Evolutionary conservation across 768 basidiomycete species (phyloP), one percentile per base, ranked within the genome.

Genomic region (Wakefieldia striispora): DNA sequence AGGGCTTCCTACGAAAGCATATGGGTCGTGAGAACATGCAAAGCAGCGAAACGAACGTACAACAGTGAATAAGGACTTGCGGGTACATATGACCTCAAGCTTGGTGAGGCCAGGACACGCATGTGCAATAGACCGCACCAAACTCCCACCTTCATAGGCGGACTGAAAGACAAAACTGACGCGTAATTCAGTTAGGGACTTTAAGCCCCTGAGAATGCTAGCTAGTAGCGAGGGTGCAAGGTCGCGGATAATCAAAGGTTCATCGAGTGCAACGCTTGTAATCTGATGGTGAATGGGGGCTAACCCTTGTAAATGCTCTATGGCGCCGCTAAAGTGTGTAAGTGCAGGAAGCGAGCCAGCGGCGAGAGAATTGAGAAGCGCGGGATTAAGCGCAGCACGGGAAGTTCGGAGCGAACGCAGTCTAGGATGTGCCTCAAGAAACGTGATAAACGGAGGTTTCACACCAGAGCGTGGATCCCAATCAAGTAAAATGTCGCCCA

Each of bases 1-100:
- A 90, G 81, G 4, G 60, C 53, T 29, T 63, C 63, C 65, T 67
- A 33, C 10, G 10, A 55, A 39, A 50, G n/a, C 3, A n/a, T 34
- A 23, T 42, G 17, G 13, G 23, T 34, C 20, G 13, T 36, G n/a
- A 16, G 1, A 43, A 20, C 6, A 17, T 12, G 40, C 3, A 14
- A 34, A 35, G 37, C 6, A 14, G 21, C 17, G 13, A 26, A 24
- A 45, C 9, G 24, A 14, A 40, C 44, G 67, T 79, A 87, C 86
- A 34, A 90, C 73, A 49, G 83, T 84, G 64, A 90, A 84, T 1
- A 86, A 86, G 11, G 88, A 83, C 56, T 80, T 83, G 56, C 80
- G 80, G 12, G 76, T 74, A 60, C 84, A 87, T 14, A 81, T 81
- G 36, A 90, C 67, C 53, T 86, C 80, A 8, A 90, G 72, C 60